Percentiles rank a stretch among this genome's conserved stretches.
These are phyloP conservation scores for Fusarium sp. DNA, from an alignment of 2,329 filamentous ascomycete genomes.

Conservation along the genomic window DNA sequence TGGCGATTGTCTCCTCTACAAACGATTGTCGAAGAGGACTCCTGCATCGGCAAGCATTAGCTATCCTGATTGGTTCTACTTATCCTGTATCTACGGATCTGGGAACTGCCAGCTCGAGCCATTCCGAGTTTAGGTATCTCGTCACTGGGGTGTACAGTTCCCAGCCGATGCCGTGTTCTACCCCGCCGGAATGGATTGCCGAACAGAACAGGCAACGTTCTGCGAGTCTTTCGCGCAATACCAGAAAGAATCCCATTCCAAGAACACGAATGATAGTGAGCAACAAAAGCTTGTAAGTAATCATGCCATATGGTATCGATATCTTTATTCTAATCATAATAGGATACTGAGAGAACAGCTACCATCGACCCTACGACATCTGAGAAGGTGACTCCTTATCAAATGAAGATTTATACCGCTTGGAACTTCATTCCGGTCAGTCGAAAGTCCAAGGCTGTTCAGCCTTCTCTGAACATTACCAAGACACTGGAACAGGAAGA, in stretches of 20 bases:
- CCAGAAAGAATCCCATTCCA: fast-evolving
- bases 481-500: neutral
- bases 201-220: neutral
- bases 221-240: neutral
- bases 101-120: neutral
- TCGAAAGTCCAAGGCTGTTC: too few species aligned
- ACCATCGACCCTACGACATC: neutral
- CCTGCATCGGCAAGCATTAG: neutral
- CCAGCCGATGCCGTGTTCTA: neutral
- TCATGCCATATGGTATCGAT: neutral
- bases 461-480: neutral
- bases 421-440: too few species aligned
- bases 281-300: neutral
- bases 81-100: neutral
- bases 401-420: too few species aligned
- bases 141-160: neutral
- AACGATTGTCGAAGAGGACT: fast-evolving
- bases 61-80: neutral
- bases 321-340: neutral
- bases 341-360: neutral
- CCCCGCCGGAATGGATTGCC: fast-evolving
- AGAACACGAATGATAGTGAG: neutral
- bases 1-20: neutral
- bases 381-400: fast-evolving
- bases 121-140: neutral